phyloP scores from a whole-genome alignment of 306 rosid species.

The Cicer cuneatum region DNA sequence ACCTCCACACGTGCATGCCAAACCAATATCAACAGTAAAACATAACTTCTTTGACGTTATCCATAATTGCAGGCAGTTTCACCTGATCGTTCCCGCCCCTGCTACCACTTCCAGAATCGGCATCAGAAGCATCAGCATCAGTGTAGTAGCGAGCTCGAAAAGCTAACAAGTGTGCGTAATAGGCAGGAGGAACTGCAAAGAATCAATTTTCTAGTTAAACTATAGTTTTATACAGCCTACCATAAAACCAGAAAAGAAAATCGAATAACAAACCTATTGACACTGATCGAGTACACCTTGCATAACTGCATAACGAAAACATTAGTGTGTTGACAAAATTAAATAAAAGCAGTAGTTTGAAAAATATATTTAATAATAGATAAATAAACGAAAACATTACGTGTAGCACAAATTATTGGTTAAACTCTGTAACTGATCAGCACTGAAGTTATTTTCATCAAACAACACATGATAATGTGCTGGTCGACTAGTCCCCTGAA shows the following conservation, averaged over 20 bases:
- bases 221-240: not conserved
- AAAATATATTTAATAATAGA: not conserved
- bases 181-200: slow-evolving; percentile 57
- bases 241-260: not conserved
- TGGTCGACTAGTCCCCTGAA: slow-evolving; percentile 60
- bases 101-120: slow-evolving; percentile 38
- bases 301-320: slow-evolving; percentile 43
- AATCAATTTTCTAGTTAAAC: not conserved
- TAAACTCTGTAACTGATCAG: slow-evolving; percentile 45
- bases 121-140: slow-evolving; percentile 45
- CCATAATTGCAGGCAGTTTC: slow-evolving; percentile 22
- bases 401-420: slow-evolving; percentile 56
- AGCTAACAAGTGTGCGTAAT: slow-evolving; percentile 57
- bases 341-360: not conserved
- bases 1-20: not conserved
- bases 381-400: slow-evolving; percentile 24
- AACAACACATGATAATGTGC: slow-evolving; percentile 51
- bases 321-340: not conserved
- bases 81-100: not conserved
- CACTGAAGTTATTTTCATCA: slow-evolving; percentile 46
- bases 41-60: slow-evolving; percentile 47
- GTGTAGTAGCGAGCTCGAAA: slow-evolving; percentile 54
- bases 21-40: slow-evolving; percentile 44
- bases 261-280: slow-evolving; percentile 46
- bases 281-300: slow-evolving; percentile 54